Evolutionary conservation across 768 basidiomycete species (phyloP).

Genomic region (Chlorophyllum brunneum): DNA sequence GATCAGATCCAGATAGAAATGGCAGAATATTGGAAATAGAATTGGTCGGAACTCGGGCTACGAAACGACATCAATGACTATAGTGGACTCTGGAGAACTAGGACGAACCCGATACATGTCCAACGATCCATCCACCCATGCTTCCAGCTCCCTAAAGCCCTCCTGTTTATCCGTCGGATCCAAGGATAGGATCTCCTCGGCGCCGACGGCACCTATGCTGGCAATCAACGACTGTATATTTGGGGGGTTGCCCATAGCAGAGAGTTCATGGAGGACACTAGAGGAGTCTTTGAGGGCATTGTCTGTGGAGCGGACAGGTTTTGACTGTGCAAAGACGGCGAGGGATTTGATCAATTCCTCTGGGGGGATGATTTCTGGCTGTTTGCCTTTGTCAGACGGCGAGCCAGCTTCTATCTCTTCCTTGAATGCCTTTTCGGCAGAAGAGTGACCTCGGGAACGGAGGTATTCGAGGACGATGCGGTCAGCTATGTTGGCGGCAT

Average conservation of each 20-base stretch:
- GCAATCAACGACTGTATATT: slow-evolving; percentile 75
- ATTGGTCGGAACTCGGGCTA: slow-evolving; percentile 94
- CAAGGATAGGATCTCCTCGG: slow-evolving; percentile 75
- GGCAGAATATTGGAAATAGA: slow-evolving; percentile 92
- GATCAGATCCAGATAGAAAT: slow-evolving; percentile 94
- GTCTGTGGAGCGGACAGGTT: slow-evolving; percentile 61
- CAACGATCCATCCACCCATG: slow-evolving; percentile 86
- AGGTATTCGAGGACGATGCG: slow-evolving; percentile 45
- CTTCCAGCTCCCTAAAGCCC: slow-evolving; percentile 80
- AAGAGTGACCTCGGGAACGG: slow-evolving; percentile 41
- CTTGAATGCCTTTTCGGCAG: slow-evolving; percentile 47
- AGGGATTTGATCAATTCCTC: slow-evolving; percentile 53
- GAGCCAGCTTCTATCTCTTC: slow-evolving; percentile 39
- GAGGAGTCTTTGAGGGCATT: slow-evolving; percentile 66
- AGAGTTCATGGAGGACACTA: slow-evolving; percentile 64
- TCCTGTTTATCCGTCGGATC: slow-evolving; percentile 86
- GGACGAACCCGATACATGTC: slow-evolving; percentile 82
- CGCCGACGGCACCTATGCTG: slow-evolving; percentile 73
- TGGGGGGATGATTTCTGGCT: slow-evolving; percentile 36
- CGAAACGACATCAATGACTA: slow-evolving; percentile 12
- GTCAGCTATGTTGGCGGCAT: slow-evolving; percentile 35
- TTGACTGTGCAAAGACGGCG: slow-evolving; percentile 62
- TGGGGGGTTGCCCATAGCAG: slow-evolving; percentile 62
- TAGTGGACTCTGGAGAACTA: neutral
- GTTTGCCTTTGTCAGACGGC: slow-evolving; percentile 41